Evolutionary conservation across 768 basidiomycete genomes (phyloP), one percentile per base, ranked within the genome.

Genomic region (Tulasnella sp.): DNA sequence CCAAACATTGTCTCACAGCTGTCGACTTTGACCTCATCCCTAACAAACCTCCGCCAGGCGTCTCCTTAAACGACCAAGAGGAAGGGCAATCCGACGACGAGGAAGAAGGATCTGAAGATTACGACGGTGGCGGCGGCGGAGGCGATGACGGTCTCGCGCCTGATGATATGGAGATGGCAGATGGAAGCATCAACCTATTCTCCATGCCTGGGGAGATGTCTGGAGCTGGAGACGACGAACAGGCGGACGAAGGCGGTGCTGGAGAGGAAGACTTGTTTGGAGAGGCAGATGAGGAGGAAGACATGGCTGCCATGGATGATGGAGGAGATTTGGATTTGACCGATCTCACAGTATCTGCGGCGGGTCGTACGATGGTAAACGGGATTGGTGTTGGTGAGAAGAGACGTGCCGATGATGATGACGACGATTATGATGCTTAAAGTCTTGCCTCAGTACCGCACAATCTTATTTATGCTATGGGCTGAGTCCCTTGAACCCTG

Each of bases 21-120:
- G 80, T 91, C 63, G 84, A 91, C 75, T 92, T 92, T 73, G 86
- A 92, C 67, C 78, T 92, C 61, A 76, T 91, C 3, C 87, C 90
- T 10, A 90, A 87, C 70, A 83, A 84, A 68, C 85, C 88, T 49
- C 87, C 89, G 2, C 86, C 87, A 9, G 83, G 78, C 21, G 79
- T 83, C 54, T 83, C 80, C 65, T 72, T 85, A 24, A 85, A 89
- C 66, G 69, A 87, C 7, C 88, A 91, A 63, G 67, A 67, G 22
- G 87, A 90, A 65, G 80, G 80, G 9, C 83, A 83, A 63, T 78
- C 77, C 1, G 82, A 83, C 61, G 80, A 80, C 27, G 80, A 77
- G 48, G 75, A 76, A 30, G 76, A 79, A n/a, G 73, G 70, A 21
- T 69, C 71, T 25, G 49, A 52, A 22, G 54, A 44, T 21, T 49